Base-by-base conservation (phyloP, 257 asterid genomes). In the Craterostigma plantagineum region DNA sequence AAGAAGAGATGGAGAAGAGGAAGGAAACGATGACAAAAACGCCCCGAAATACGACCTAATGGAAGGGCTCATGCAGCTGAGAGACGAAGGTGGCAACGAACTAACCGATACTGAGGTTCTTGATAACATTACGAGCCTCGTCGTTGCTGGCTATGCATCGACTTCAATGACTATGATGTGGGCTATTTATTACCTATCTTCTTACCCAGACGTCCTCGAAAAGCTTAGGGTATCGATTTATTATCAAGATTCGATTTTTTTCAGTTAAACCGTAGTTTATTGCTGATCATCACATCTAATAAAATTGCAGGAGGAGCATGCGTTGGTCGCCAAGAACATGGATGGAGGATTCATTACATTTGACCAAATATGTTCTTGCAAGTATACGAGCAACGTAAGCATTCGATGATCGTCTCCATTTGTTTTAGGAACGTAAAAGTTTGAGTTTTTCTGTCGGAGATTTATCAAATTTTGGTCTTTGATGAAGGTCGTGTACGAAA, bases 401-500 rank as follows among this genome's bases (percentile, higher is more conserved):
- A 11, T 12, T 11, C 10, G 13, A 11, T 42, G 10, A n/a, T n/a
- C n/a, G n/a, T 8, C 30, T 23, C 30, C 6, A n/a, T n/a, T n/a
- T n/a, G n/a, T n/a, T n/a, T n/a, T n/a, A n/a, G n/a, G n/a, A n/a
- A n/a, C n/a, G n/a, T n/a, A n/a, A n/a, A n/a, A n/a, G n/a, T n/a
- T n/a, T n/a, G n/a, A n/a, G n/a, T n/a, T n/a, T n/a, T n/a, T 23
- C 6, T 23, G 4, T 23, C 30, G 4, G 30, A 23, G 30, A 23
- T 23, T n/a, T 23, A 23, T 23, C 30, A 23, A 6, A 23, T 2
- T 23, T 23, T 23, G 30, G 6, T 6, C 43, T n/a, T 51, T 40
- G 12, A 35, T 16, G 42, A 44, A 76, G 87, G 74, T 72, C 53
- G 76, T 76, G 33, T 82, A 72, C 44, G 90, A 76, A 53, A 52